A percentile compares a stretch with the other conserved stretches of the same genome.
These are phyloP conservation scores for Hyaloscypha bicolor DNA, from an alignment of 495 filamentous ascomycete genomes.

Conservation along the genomic window DNA sequence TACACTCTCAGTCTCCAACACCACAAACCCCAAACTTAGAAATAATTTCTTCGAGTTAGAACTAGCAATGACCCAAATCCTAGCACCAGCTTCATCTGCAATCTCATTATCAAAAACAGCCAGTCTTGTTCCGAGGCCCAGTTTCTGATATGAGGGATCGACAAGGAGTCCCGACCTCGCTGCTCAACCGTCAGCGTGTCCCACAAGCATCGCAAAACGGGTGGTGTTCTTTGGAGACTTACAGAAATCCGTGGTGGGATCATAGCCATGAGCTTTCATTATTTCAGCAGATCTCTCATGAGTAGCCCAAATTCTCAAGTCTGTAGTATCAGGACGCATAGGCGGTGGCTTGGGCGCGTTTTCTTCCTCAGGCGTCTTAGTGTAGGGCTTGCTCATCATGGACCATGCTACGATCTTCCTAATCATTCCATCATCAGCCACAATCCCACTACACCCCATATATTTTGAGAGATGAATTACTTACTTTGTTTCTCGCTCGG, in stretches of 20 bases:
- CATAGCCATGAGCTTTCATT: not conserved
- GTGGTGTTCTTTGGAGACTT: not conserved
- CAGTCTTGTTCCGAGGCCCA: not conserved
- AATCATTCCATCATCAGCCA: not conserved
- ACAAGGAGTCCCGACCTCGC: not conserved
- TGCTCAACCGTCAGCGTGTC: not conserved
- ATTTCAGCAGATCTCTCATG: not conserved
- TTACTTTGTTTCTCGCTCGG: not conserved
- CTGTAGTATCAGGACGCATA: not conserved
- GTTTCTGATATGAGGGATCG: not conserved
- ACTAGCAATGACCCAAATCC: constrained; percentile 2
- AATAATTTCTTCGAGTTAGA: not conserved
- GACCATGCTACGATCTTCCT: constrained; percentile 2
- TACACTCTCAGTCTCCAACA: not conserved
- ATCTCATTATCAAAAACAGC: not conserved
- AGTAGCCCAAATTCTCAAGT: not conserved
- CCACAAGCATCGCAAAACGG: not conserved
- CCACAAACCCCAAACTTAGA: not conserved
- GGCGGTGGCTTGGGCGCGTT: not conserved
- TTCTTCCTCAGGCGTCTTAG: not conserved
- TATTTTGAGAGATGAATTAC: not conserved
- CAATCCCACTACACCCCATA: not conserved
- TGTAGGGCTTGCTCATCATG: not conserved
- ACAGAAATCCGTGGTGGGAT: not conserved
- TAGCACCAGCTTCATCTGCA: not conserved